A percentile compares a stretch with the other conserved stretches of the same genome.
phyloP scores from a whole-genome alignment of 2,329 filamentous ascomycete genomes.

The Aureobasidium sp. region DNA sequence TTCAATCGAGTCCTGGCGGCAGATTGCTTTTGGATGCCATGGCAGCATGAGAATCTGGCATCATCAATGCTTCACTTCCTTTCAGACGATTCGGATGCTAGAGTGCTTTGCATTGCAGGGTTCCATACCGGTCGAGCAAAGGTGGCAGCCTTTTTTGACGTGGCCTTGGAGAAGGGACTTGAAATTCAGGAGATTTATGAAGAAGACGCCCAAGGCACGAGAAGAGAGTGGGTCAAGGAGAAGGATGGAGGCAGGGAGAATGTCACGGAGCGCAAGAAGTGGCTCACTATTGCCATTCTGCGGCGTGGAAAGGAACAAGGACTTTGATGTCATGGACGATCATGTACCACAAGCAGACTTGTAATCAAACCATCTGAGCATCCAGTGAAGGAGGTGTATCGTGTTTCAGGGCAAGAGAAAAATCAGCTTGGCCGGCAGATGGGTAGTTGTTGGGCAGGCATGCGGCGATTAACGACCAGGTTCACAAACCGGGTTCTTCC shows the following conservation, averaged over 20 bases:
- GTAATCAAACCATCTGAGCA: not conserved
- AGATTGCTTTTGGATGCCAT: conserved; percentile 68
- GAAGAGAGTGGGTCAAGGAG: conserved; percentile 50
- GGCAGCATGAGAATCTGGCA: conserved; percentile 59
- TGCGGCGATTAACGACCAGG: not conserved
- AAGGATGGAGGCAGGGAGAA: conserved; percentile 54
- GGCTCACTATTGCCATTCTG: conserved; percentile 53
- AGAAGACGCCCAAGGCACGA: conserved; percentile 54
- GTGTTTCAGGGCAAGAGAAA: not conserved
- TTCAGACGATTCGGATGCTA: conserved; percentile 33
- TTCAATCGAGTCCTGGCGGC: conserved; percentile 60
- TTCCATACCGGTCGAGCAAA: conserved; percentile 63
- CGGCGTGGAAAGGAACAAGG: not conserved
- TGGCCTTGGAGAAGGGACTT: conserved; percentile 43
- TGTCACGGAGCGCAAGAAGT: conserved; percentile 55
- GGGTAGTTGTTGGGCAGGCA: conserved; percentile 1
- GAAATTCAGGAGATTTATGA: conserved; percentile 60
- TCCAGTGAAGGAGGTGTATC: not conserved
- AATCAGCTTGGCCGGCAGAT: not conserved
- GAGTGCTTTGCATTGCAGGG: conserved; percentile 57
- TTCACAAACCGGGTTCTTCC: not conserved
- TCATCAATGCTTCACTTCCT: conserved; percentile 57
- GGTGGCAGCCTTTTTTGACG: conserved; percentile 57
- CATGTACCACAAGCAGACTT: not conserved
- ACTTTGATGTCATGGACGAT: not conserved